Evolutionary conservation across 1,139 yeast genomes (phyloP), one percentile per base, ranked within the genome.

Genomic region (Candida pseudocylindracea): DNA sequence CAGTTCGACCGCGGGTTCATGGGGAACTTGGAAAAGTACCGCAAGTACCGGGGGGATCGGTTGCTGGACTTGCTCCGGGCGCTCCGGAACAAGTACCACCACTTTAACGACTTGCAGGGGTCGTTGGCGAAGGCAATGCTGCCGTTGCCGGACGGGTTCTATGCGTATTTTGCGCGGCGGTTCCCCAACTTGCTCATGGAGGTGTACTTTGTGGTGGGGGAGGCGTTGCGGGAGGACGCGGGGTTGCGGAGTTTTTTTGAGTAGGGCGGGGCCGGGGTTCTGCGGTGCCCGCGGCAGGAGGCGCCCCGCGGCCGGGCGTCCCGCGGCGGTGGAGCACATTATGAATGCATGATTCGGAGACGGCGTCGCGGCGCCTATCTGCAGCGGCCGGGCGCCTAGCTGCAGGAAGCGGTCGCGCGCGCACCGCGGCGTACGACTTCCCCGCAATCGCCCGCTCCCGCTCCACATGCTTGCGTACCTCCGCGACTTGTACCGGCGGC

Each of bases 21-120:
- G 55, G 80, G 74, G 20, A 81, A 85, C 45, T 57, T 91, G 39
- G 94, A 93, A 13, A 80, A 78, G 47, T 88, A 81, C 49, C 64
- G 99, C 42, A 85, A 81, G 50, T 91, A 88, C 48, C 75, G 75
- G 39, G 67, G 76, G 0, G 72, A 67, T 36, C 76, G 72, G 40
- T 52, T 88, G 33, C 68, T 81, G 71, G 98, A 91, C 49, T 55
- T 88, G 35, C 54, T 88, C 36, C 60, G 99, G 38, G 95, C 95
- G 0, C 55, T 88, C 42, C 62, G 99, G 42, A 88, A 88, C 55
- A 88, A 88, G 49, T 72, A 78, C 47, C 94, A 81, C 49, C 99
- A 88, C 50, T 88, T 67, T 50, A 81, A 81, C 51, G 98, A 91
- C 46, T 55, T 85, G 50, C 93, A 95, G 1, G 60, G 55, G 6